phyloP scores from a whole-genome alignment of 768 basidiomycete genomes.

The Gautieria morchelliformis region DNA sequence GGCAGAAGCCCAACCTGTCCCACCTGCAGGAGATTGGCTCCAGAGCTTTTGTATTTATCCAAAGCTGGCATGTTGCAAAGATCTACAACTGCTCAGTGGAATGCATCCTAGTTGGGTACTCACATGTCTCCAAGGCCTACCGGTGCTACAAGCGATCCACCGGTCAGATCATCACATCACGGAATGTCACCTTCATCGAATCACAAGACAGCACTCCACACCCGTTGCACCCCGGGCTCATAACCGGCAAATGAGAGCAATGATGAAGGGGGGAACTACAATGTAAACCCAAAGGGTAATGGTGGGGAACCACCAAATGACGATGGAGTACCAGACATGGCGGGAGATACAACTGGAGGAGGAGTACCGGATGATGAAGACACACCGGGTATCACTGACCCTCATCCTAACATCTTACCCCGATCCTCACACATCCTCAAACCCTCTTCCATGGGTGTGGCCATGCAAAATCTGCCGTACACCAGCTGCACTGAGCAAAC shows the following conservation, averaged over 20 bases:
- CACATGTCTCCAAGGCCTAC: conserved; percentile 23
- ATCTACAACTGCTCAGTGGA: conserved; percentile 24
- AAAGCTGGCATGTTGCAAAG: conserved; percentile 4
- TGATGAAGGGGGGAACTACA: not conserved
- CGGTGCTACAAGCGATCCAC: conserved; percentile 25
- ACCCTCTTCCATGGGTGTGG: not conserved
- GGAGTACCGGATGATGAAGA: no score
- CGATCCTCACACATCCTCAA: no score
- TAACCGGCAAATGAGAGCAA: conserved; percentile 10
- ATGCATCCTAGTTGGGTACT: conserved; percentile 31
- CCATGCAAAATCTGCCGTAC: not conserved
- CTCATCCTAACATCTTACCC: no score
- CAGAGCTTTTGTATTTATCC: conserved; percentile 25
- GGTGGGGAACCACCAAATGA: no score
- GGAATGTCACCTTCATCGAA: no score
- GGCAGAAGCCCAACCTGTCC: conserved; percentile 5
- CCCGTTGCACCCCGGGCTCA: conserved; percentile 17
- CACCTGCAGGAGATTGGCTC: conserved; percentile 20
- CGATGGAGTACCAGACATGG: no score
- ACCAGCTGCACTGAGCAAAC: not conserved
- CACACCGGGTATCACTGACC: no score
- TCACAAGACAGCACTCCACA: no score
- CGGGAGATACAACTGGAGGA: no score
- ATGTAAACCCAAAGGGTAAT: no score
- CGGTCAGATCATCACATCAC: no score